Percentiles rank a stretch among this genome's conserved stretches.
Conservation (phyloP, 2,329 filamentous ascomycete genomes). For the Trichoderma brevicompactum region DNA sequence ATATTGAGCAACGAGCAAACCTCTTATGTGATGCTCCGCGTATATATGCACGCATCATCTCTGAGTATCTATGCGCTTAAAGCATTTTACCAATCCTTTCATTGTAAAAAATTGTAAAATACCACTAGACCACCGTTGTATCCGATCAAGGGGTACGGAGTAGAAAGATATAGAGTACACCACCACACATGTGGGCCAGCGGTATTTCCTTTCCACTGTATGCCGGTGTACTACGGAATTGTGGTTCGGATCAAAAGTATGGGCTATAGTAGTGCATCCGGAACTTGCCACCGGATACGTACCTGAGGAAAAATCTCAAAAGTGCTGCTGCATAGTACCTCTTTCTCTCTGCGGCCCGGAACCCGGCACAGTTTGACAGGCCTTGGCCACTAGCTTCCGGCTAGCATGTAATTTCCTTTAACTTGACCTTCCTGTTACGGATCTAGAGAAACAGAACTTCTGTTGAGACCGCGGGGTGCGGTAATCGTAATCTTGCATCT, state of each 20-base stretch:
- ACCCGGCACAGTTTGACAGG: constrained; percentile 4
- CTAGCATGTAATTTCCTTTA: not conserved
- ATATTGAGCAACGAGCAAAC: too few relatives aligned
- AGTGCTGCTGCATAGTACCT: constrained; percentile 1
- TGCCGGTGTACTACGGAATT: too few relatives aligned
- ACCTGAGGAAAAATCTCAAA: not conserved
- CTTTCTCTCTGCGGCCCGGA: not conserved
- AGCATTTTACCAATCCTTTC: too few relatives aligned
- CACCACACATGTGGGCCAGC: too few relatives aligned
- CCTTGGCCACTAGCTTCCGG: not conserved
- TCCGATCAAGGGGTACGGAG: too few relatives aligned
- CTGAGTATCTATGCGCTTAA: too few relatives aligned
- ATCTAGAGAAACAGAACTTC: not conserved
- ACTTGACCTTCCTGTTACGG: not conserved
- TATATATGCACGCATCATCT: too few relatives aligned
- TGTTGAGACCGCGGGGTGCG: constrained; percentile 1
- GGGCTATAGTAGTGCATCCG: not conserved
- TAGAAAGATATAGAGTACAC: too few relatives aligned
- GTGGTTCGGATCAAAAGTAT: not conserved
- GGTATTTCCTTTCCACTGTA: too few relatives aligned
- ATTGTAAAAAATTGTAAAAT: too few relatives aligned
- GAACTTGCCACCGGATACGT: not conserved
- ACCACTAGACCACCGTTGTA: too few relatives aligned
- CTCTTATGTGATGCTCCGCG: too few relatives aligned
- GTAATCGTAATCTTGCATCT: constrained; percentile 13